phyloP scores from a whole-genome alignment of 345 rosid species.

The Linum trigynum region DNA sequence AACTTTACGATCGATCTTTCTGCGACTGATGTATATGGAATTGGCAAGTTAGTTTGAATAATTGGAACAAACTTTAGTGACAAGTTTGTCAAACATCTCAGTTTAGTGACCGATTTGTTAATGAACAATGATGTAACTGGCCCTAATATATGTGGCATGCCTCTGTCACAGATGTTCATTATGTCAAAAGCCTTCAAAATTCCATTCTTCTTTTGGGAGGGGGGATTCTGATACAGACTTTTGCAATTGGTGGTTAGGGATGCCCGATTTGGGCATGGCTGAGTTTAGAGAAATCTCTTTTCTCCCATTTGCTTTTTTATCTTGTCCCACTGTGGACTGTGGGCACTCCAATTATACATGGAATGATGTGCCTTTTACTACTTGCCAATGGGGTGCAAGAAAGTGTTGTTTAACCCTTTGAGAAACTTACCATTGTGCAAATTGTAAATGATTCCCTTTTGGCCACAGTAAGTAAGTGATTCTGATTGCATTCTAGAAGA shows the following conservation, averaged over 20 bases:
- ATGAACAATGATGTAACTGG: no score
- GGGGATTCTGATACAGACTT: not conserved
- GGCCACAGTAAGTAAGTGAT: not conserved
- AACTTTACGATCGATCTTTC: no score
- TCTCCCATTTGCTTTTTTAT: no score
- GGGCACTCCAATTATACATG: no score
- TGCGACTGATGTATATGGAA: no score
- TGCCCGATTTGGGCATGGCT: not conserved
- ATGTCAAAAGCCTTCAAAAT: not conserved
- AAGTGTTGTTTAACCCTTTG: slow-evolving; percentile 7
- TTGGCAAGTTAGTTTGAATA: no score
- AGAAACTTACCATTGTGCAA: not conserved
- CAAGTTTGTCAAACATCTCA: no score
- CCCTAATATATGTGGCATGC: not conserved
- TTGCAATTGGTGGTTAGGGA: slow-evolving; percentile 10
- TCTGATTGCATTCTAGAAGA: slow-evolving; percentile 3
- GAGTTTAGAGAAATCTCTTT: not conserved
- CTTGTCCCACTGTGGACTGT: no score
- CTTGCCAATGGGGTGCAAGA: slow-evolving; percentile 16
- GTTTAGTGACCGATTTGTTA: no score
- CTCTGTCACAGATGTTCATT: slow-evolving; percentile 1
- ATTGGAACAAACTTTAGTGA: no score
- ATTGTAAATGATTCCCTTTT: slow-evolving; percentile 7
- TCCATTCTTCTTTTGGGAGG: not conserved
- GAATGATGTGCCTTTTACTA: slow-evolving; percentile 7